Evolutionary conservation across 306 rosid genomes (phyloP).

Genomic region (Dryas alaskensis): DNA sequence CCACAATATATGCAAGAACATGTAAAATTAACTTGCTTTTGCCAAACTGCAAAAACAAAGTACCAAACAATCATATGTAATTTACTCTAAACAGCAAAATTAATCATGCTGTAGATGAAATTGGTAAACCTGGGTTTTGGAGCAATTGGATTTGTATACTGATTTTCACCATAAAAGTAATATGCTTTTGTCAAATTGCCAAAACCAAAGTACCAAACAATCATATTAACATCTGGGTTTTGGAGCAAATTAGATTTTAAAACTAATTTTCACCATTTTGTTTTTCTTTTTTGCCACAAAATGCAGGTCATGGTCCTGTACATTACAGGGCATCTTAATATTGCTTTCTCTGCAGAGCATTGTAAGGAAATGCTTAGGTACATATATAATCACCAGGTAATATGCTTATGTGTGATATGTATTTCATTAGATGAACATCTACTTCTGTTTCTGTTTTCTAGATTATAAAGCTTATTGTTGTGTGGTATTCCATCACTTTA

Average conservation of each 20-base stretch:
- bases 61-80: no score
- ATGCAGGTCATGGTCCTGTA: slow-evolving; percentile 64
- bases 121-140: not conserved
- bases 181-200: no score
- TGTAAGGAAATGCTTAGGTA: slow-evolving; percentile 58
- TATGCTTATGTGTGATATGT: not conserved
- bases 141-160: not conserved
- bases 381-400: slow-evolving; percentile 64
- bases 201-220: no score
- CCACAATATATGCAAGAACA: not conserved
- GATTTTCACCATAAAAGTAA: no score
- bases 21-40: not conserved
- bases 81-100: not conserved
- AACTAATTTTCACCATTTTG: not conserved
- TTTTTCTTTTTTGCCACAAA: no score
- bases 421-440: not conserved
- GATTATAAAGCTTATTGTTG: no score
- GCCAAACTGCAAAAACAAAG: not conserved
- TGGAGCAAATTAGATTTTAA: not conserved
- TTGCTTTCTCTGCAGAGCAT: slow-evolving; percentile 39
- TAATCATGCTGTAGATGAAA: not conserved
- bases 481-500: no score
- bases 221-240: not conserved
- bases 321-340: slow-evolving; percentile 52
- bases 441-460: not conserved